Evolutionary conservation across 441 rosid species (phyloP), one percentile per base, ranked within the genome.

Genomic region (Dalechampia spathulata): DNA sequence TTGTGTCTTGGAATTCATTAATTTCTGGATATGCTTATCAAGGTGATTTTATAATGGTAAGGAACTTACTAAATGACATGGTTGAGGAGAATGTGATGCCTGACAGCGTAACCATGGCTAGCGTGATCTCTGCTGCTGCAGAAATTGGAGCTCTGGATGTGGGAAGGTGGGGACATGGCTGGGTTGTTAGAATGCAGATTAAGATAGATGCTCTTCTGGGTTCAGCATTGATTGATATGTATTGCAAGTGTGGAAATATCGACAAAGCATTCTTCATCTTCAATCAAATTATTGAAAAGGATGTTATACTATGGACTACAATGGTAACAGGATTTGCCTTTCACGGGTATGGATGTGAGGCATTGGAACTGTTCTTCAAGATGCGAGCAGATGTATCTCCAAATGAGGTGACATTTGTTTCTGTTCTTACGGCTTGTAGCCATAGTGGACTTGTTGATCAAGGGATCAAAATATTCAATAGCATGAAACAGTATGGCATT

Each of bases 311-410:
- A 40, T 83, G 86, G 89, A 80, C 86, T 8, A 41, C 90, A 26
- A 76, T 83, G 90, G 76, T 76, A 34, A 66, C 67, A 43, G 86
- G 83, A n/a, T 65, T 78, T 0, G 72, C 90, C 40, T 74, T 74
- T 20, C 81, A 80, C 69, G 86, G 90, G 37, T 46, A 58, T 36
- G 81, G 84, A 54, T 58, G 52, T 26, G 72, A 73, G 67, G 82
- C 84, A 26, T 50, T 80, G 62, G 63, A 76, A 46, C 72, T 78
- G 21, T 78, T 83, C 52, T 37, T 67, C 11, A 59, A 63, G 37
- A 80, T 80, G 90, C 77, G 76, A 41, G 64, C 61, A 56, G 47
- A 65, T 49, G 65, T 52, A 55, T 59, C 12, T 38, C 84, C 84
- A 20, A 75, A 78, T 57, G 48, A 76, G 34, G 73, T 83, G 53